Conservation (phyloP, 1,284 basidiomycete genomes). For the Sanguinoderma infundibulare region DNA sequence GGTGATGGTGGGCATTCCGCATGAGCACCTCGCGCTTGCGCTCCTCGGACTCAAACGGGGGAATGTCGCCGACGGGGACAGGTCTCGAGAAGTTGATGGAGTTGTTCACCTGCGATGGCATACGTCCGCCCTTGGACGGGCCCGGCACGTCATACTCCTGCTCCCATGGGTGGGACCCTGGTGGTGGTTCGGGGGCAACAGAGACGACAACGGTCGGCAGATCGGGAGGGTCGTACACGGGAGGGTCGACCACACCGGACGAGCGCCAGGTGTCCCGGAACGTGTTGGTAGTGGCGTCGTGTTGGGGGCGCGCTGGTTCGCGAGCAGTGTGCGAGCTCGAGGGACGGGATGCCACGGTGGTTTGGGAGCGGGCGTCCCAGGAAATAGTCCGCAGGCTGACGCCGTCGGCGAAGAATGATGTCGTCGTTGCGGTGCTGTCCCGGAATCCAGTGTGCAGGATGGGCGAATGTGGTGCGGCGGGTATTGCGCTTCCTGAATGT, state of each 20-base stretch:
- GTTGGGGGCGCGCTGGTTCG: slow-evolving; percentile 8
- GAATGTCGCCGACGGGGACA: slow-evolving; percentile 44
- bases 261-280: slow-evolving; percentile 34
- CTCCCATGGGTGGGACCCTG: slow-evolving; percentile 1
- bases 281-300: slow-evolving; percentile 34
- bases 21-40: slow-evolving; percentile 64
- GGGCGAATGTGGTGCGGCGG: slow-evolving; percentile 51
- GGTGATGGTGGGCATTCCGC: slow-evolving; percentile 48
- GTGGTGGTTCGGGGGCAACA: slow-evolving; percentile 27
- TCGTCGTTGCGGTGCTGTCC: slow-evolving; percentile 55
- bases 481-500: slow-evolving; percentile 3
- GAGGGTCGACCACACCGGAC: slow-evolving; percentile 19
- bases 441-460: slow-evolving; percentile 69
- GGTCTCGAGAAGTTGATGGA: slow-evolving; percentile 61
- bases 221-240: slow-evolving; percentile 25
- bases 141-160: slow-evolving; percentile 35
- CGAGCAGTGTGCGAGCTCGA: slow-evolving; percentile 15
- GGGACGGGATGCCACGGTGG: slow-evolving; percentile 10
- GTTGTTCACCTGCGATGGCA: slow-evolving; percentile 22
- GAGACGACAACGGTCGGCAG: slow-evolving; percentile 54
- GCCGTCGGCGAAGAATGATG: slow-evolving; percentile 35
- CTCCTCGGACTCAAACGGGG: slow-evolving; percentile 45
- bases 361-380: slow-evolving; percentile 23
- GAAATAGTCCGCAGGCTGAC: slow-evolving; percentile 27
- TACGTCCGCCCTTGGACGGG: slow-evolving; percentile 27